Base-by-base conservation (phyloP, 2,329 filamentous ascomycete species). In the Bipolaris oryzae region DNA sequence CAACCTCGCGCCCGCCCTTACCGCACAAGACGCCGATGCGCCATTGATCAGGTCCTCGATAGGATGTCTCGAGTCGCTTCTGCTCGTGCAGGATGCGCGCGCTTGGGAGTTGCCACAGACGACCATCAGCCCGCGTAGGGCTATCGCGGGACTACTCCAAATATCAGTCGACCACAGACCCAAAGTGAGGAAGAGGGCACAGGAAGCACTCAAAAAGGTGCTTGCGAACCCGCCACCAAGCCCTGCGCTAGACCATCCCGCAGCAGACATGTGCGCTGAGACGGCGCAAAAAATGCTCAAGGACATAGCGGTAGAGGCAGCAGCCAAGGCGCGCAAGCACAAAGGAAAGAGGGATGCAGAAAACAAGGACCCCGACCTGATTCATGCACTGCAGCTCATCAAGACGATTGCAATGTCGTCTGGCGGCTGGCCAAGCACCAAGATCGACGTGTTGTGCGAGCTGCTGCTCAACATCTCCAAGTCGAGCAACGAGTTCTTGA, bases 231-330 rank as follows among this genome's bases (percentile, higher is more conserved):
- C 92, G 7, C 95, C 95, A 0, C 93, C 94, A 0, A 96, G 91
- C 62, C 95, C 95, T 1, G 93, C 91, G 3, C 79, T 97, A 58
- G 95, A 99, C 66, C 95, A 99, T 73, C 95, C 95, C 1, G 95
- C 92, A 23, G 90, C 94, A 44, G 93, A 96, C 73, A 94, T 98
- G 87, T 98, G 94, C 78, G 95, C 95, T 16, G 91, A 96, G 76
- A 93, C 90, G 23, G 91, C 92, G 20, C 83, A 97, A 78, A 87
- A 87, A 76, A 92, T 89, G 74, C 80, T 98, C 61, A 85, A 87
- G 66, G 88, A 93, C 60, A 83, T 96, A 50, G 87, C 90, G 1
- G 88, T 90, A 2, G 88, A 88, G 59, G 83, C 87, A 15, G 85
- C 87, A 59, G 87, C 84, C 64, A 94, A 91, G 78, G 89, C 89